Evolutionary conservation across 164 flowering plant species (phyloP), one percentile per base, ranked within the genome.

Genomic region (Berberis thunbergii): DNA sequence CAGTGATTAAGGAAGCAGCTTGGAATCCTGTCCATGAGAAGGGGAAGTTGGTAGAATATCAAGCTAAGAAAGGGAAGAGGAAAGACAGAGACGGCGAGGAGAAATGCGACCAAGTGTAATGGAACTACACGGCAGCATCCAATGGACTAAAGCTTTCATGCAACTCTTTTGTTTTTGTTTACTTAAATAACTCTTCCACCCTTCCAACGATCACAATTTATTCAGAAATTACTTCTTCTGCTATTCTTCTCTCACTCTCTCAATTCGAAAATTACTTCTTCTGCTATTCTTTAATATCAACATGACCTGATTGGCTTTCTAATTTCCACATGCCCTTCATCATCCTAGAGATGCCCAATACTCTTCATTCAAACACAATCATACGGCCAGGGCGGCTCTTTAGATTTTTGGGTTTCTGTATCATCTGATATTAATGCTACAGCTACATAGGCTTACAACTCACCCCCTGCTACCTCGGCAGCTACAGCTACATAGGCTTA

Each of bases 141-240:
- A 84, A 81, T 81, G 45, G 61, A 54, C 62, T 56, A 40, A 41
- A 49, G 64, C 64, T 74, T 78, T 68, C 76, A 76, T 80, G 84
- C 79, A 63, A 8, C 45, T 41, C 74, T 66, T 59, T 76, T 68
- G 50, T 63, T 39, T 59, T 50, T 63, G 42, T 57, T 12, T 40
- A 9, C 52, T 60, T 45, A 2, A 2, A n/a, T n/a, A 38, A 13
- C 1, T 1, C 11, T 53, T 53, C 11, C n/a, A 6, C 3, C 4
- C 11, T 53, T 53, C 26, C 26, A 26, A 26, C 26, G 26, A 26
- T 26, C 26, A 26, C 13, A 10, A 6, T 10, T 52, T 52, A 52
- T 10, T 11, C 13, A 6, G 13, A 3, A 52, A 52, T 52, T 52
- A 52, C 7, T 52, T 10, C 13, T 52, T 3, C 55, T 52, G 10